These are phyloP conservation scores for Strobilomyces echinocephalus DNA, from an alignment of 768 basidiomycete genomes.

Conservation along the genomic window DNA sequence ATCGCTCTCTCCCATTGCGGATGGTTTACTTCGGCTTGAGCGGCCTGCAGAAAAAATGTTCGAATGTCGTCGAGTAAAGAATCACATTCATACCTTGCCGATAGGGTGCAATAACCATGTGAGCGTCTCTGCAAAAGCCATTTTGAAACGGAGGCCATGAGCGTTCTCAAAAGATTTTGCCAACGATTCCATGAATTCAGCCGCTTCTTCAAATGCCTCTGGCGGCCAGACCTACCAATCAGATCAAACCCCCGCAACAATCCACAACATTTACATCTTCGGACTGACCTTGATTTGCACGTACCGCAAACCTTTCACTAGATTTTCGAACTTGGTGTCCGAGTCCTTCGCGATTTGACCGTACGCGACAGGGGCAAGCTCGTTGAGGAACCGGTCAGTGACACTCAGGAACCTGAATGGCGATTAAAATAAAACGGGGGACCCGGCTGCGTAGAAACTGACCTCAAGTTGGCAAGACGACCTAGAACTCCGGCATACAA, in stretches of 20 bases:
- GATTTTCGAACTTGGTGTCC: conserved; percentile 78
- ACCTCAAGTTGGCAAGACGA: conserved; percentile 78
- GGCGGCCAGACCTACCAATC: conserved; percentile 81
- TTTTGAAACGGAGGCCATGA: conserved; percentile 79
- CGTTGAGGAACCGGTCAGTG: conserved; percentile 84
- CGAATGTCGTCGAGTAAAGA: too few species aligned
- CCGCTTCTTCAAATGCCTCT: conserved; percentile 87
- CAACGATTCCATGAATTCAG: conserved; percentile 83
- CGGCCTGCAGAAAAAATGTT: conserved; percentile 52
- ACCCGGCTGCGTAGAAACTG: conserved; percentile 19
- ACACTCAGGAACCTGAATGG: conserved; percentile 74
- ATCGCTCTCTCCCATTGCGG: conserved; percentile 93
- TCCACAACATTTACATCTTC: background rate
- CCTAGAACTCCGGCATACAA: conserved; percentile 82
- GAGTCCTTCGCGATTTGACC: conserved; percentile 75
- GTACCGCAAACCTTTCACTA: conserved; percentile 76
- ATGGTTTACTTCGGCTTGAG: conserved; percentile 93
- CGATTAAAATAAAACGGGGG: background rate
- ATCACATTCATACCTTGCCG: conserved; percentile 55
- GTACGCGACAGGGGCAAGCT: conserved; percentile 68
- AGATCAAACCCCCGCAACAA: background rate
- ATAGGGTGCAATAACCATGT: conserved; percentile 78
- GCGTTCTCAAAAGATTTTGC: conserved; percentile 80
- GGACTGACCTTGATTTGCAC: conserved; percentile 71
- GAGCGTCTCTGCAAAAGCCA: conserved; percentile 79